Conservation (phyloP, 1,139 yeast species). For the Lodderomyces pseudojiufengensis region DNA sequence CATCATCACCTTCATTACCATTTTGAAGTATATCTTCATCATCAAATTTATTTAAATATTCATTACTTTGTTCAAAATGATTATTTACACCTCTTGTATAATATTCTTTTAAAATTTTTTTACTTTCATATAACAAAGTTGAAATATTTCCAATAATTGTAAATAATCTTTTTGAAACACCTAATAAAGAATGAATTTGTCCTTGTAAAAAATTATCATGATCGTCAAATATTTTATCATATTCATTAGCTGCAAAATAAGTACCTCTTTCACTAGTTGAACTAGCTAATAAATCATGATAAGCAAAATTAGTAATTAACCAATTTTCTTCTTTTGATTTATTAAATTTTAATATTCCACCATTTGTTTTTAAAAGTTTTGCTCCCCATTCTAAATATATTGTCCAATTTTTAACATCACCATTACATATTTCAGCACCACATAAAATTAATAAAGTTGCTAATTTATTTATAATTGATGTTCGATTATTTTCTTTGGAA, state of each 20-base stretch:
- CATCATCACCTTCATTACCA: conserved; percentile 13
- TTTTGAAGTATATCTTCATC: conserved; percentile 5
- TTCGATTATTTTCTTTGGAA: conserved; percentile 14
- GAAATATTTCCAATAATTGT: conserved; percentile 67
- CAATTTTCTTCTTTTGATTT: conserved; percentile 62
- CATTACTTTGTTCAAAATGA: conserved; percentile 2
- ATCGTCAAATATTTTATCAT: conserved; percentile 51
- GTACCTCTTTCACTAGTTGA: conserved; percentile 55
- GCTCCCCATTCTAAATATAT: conserved; percentile 60
- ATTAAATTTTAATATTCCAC: conserved; percentile 55
- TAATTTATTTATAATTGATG: conserved; percentile 38
- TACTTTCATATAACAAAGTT: conserved; percentile 53
- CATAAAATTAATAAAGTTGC: conserved; percentile 66
- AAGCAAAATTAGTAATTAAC: conserved; percentile 77
- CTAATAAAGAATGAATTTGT: conserved; percentile 63
- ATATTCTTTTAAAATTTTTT: conserved; percentile 22
- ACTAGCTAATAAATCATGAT: conserved; percentile 72
- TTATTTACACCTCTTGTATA: conserved; percentile 11
- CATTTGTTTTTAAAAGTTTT: conserved; percentile 50
- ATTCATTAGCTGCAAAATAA: conserved; percentile 53
- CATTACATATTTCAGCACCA: conserved; percentile 72
- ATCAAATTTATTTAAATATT: background rate
- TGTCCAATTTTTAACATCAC: conserved; percentile 72
- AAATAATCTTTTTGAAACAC: conserved; percentile 66
- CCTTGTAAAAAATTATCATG: conserved; percentile 31